Percentiles rank a stretch among this genome's conserved stretches.
Conservation (phyloP, 148 eudicot species). For the Vaccinium myrtillus region DNA sequence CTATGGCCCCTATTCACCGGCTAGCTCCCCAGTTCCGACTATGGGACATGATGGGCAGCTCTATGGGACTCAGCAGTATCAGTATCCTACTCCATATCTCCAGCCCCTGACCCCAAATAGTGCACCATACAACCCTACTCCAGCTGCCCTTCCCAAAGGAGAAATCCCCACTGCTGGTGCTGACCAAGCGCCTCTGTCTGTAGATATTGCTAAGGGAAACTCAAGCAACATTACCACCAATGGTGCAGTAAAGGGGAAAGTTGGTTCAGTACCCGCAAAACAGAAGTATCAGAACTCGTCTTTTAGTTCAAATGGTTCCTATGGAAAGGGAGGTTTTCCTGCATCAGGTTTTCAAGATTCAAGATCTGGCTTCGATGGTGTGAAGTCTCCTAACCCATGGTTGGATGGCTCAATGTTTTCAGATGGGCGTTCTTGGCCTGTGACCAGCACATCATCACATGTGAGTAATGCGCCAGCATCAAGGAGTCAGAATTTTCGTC, state of each 20-base stretch:
- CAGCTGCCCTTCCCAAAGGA: not conserved
- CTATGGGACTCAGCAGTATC: not conserved
- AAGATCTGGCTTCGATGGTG: not conserved
- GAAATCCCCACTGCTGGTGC: not conserved
- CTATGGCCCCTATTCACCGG: not conserved
- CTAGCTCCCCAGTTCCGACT: not conserved
- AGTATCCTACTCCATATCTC: conserved; percentile 4
- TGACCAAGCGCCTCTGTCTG: conserved; percentile 5
- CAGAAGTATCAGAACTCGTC: not conserved
- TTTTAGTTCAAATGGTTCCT: conserved; percentile 13
- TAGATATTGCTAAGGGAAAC: not conserved
- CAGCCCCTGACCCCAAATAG: conserved; percentile 1
- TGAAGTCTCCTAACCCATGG: conserved; percentile 5
- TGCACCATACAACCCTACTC: not conserved
- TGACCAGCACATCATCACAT: conserved; percentile 9
- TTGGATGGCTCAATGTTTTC: conserved; percentile 15
- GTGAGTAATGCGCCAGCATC: conserved; percentile 26
- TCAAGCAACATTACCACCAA: not conserved
- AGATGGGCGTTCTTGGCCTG: conserved; percentile 5
- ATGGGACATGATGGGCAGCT: conserved; percentile 16
- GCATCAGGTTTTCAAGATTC: conserved; percentile 5
- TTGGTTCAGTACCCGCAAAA: not conserved
- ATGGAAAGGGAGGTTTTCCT: conserved; percentile 6
- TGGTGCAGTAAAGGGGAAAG: not conserved
- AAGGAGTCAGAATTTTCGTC: conserved; percentile 42